Evolutionary conservation across 23 red algal genomes (phyloP).

Genomic region (Gracilariopsis chorda): DNA sequence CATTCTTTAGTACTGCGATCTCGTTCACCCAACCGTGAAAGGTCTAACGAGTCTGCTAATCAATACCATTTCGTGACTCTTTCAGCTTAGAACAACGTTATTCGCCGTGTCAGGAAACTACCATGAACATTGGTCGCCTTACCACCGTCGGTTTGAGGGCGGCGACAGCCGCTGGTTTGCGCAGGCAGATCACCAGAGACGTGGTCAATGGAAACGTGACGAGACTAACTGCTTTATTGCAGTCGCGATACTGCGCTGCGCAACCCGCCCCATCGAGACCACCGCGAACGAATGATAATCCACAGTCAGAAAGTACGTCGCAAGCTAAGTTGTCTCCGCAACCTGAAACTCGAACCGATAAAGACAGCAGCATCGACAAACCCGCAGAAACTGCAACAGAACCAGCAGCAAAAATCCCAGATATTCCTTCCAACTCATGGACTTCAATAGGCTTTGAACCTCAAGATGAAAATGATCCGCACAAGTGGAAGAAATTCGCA

Average conservation of each 20-base stretch:
- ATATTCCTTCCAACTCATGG: conserved; percentile 26
- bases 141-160: background rate
- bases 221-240: background rate
- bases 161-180: background rate
- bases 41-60: too few relatives aligned
- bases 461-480: conserved; percentile 27
- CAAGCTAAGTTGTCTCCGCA: background rate
- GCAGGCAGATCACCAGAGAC: background rate
- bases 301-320: background rate
- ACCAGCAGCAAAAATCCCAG: background rate
- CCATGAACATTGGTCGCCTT: background rate
- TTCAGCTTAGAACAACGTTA: too few relatives aligned
- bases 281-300: background rate
- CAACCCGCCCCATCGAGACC: background rate
- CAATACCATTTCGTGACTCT: too few relatives aligned
- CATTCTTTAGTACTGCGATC: too few relatives aligned
- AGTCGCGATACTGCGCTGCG: background rate
- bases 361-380: background rate
- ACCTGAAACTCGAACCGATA: background rate
- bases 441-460: conserved; percentile 55
- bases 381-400: background rate
- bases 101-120: background rate
- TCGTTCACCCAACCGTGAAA: too few relatives aligned
- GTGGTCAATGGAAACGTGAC: background rate
- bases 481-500: conserved; percentile 65